Conservation (phyloP, 1,284 basidiomycete species). For the Tetrapyrgos nigripes region DNA sequence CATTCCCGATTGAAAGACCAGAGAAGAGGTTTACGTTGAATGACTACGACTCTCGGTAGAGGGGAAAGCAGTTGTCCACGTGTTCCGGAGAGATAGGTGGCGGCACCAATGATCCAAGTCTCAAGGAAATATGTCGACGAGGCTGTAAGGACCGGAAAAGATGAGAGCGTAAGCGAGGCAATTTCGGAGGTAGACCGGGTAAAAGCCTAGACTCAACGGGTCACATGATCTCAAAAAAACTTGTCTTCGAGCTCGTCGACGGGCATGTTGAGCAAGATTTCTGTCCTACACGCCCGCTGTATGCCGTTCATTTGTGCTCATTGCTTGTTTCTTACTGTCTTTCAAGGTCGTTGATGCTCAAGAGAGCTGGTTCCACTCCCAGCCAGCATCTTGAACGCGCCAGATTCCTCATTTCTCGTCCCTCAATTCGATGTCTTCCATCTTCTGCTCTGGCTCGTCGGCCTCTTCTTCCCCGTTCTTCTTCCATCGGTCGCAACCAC, state of each 20-base stretch:
- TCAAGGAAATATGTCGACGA: too few species aligned
- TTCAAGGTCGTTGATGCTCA: conserved; percentile 74
- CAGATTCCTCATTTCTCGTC: conserved; percentile 21
- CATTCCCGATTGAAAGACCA: too few species aligned
- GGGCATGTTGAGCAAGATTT: too few species aligned
- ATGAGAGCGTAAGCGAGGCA: not conserved
- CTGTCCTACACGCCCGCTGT: not conserved
- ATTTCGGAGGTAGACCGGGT: too few species aligned
- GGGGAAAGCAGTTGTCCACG: not conserved
- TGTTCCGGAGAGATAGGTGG: not conserved
- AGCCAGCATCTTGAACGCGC: conserved; percentile 56
- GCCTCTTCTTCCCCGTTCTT: conserved; percentile 7
- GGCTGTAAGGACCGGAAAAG: not conserved
- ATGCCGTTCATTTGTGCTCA: not conserved
- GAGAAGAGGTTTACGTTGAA: too few species aligned
- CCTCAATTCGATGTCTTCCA: conserved; percentile 21
- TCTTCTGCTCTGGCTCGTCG: conserved; percentile 14
- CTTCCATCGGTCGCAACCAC: conserved; percentile 12
- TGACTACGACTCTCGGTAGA: too few species aligned
- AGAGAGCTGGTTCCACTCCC: conserved; percentile 59
- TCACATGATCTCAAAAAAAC: not conserved
- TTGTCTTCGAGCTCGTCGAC: too few species aligned
- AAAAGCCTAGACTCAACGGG: not conserved
- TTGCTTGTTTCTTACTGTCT: conserved; percentile 22
- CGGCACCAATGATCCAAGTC: not conserved